Base-by-base conservation (phyloP, 176 grass and related monocot species). In the Oryza glaberrima region DNA sequence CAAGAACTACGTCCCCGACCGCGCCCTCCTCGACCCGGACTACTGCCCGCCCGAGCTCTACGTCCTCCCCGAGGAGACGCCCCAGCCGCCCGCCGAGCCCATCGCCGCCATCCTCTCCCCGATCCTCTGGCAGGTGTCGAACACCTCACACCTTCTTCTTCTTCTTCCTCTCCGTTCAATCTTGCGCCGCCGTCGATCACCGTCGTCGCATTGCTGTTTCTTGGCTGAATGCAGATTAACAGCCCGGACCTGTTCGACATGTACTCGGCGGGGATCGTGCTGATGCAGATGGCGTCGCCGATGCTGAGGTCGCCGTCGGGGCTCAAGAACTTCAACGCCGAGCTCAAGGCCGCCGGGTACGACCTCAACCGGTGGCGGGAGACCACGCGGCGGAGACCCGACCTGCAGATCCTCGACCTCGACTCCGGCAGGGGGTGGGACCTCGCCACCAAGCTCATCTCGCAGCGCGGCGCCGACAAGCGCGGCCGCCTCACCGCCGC, bases 241-340 rank as follows among this genome's bases (percentile, higher is more conserved):
- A 87, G 67, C 70, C 96, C 96, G 9, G 93, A 99, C 88, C 88
- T 99, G 73, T 99, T 99, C 77, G 96, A 96, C 88, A 96, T 90
- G 93, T 99, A 99, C 88, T 99, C 96, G 23, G 96, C 96, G 9
- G 96, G 96, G 61, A 92, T 99, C 20, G 88, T 92, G 83, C 73
- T 99, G 66, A 99, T 99, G 93, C 96, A 99, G 88, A 96, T 99
- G 96, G 93, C 96, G 4, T 58, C 88, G 10, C 96, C 96, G 36
- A 79, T 67, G 11, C 88, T 99, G 72, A 85, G 96, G 74, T 81
- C 93, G 1, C 19, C 79, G 3, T 64, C 87, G 23, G 87, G 91
- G 54, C 91, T 99, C 83, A 99, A 91, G 88, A 94, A 92, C 84
- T 99, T 99, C 91, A 99, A 99, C 83, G 45, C 91, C 6, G 91